Percentiles rank a stretch among this genome's conserved stretches.
These are phyloP conservation scores for Coniochaeta sp. DNA, from an alignment of 2,329 filamentous ascomycete genomes.

Conservation along the genomic window DNA sequence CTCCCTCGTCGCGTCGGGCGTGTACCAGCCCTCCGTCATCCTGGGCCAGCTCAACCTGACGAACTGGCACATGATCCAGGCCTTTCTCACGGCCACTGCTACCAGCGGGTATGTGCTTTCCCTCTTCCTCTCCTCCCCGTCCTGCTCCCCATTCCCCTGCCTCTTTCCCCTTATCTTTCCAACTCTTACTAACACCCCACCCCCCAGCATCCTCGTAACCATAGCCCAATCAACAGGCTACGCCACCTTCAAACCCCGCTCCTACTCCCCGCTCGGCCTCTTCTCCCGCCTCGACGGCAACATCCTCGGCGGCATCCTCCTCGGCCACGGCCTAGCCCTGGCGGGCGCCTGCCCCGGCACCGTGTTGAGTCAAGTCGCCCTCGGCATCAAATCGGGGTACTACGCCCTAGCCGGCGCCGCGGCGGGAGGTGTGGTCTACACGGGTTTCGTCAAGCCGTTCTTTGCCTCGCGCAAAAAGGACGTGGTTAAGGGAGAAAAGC, in stretches of 20 bases:
- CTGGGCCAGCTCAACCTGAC: constrained; percentile 49
- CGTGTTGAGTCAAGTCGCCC: constrained; percentile 50
- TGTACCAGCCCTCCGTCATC: constrained; percentile 52
- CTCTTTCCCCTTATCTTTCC: constrained; percentile 3
- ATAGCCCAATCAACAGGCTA: constrained; percentile 33
- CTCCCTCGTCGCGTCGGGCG: constrained; percentile 49
- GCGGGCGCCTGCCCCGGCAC: constrained; percentile 59
- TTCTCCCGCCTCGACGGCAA: constrained; percentile 54
- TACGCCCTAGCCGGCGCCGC: constrained; percentile 47
- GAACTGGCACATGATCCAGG: constrained; percentile 58
- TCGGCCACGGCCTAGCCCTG: constrained; percentile 57
- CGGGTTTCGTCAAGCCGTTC: constrained; percentile 32
- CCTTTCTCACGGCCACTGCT: constrained; percentile 54
- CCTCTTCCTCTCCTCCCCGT: constrained; percentile 1
- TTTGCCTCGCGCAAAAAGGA: constrained; percentile 19
- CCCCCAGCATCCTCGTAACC: constrained; percentile 33
- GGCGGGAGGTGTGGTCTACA: constrained; percentile 46
- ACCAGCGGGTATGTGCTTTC: constrained; percentile 45
- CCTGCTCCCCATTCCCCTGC: not conserved
- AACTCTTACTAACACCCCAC: not conserved
- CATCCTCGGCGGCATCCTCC: constrained; percentile 50
- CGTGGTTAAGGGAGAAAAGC: constrained; percentile 6
- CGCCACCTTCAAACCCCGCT: constrained; percentile 36
- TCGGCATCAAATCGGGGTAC: constrained; percentile 40
- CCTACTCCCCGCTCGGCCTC: constrained; percentile 42